These are phyloP conservation scores for Halophytophthora batemanensis DNA, from an alignment of 352 stramenopile species.

Conservation along the genomic window DNA sequence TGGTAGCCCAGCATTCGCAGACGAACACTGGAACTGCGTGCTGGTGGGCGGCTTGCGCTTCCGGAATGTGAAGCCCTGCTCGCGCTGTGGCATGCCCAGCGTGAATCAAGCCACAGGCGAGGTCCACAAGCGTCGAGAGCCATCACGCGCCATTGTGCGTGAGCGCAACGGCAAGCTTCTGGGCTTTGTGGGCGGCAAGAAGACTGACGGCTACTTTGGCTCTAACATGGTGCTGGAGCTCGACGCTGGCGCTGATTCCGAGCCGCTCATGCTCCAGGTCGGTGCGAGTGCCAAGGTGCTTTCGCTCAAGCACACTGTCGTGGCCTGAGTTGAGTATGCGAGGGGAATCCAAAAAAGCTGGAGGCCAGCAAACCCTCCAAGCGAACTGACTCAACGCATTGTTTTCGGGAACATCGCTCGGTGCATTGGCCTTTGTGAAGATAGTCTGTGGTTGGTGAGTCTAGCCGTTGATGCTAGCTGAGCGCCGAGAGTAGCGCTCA, in stretches of 20 bases:
- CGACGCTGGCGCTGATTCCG: not conserved
- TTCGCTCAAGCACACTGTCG: constrained; percentile 58
- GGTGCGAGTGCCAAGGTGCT: constrained; percentile 59
- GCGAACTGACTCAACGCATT: not conserved
- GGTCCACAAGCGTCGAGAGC: constrained; percentile 41
- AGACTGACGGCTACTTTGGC: constrained; percentile 68
- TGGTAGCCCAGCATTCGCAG: constrained; percentile 57
- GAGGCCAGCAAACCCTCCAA: not conserved
- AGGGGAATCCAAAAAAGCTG: not conserved
- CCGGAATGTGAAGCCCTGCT: constrained; percentile 71
- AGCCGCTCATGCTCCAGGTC: constrained; percentile 28
- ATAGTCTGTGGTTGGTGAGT: not conserved
- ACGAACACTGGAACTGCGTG: constrained; percentile 75
- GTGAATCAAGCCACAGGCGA: constrained; percentile 69
- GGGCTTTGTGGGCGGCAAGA: constrained; percentile 52
- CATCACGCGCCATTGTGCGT: constrained; percentile 43
- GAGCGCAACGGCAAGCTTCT: constrained; percentile 60
- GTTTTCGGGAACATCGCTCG: not conserved
- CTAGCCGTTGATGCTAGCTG: constrained; percentile 3
- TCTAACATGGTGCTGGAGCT: constrained; percentile 67
- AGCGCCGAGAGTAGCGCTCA: constrained; percentile 49
- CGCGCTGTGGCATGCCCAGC: constrained; percentile 72
- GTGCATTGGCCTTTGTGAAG: not conserved
- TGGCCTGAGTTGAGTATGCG: constrained; percentile 29
- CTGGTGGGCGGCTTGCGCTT: constrained; percentile 52